Evolutionary conservation across 768 basidiomycete genomes (phyloP).

Genomic region (Hirschioporus abietinus): DNA sequence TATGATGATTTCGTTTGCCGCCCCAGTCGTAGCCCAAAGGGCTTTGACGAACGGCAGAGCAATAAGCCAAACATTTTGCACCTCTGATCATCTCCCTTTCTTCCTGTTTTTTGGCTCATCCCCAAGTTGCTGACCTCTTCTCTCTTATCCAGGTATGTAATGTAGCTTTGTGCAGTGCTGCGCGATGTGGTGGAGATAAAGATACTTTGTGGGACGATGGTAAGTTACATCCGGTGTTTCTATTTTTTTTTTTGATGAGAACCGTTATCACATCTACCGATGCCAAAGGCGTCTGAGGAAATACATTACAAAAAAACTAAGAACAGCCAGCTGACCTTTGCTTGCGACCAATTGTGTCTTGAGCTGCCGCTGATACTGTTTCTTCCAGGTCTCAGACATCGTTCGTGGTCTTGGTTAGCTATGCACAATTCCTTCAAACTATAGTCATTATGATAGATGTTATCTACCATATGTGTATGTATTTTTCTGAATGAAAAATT

Average conservation of each 20-base stretch:
- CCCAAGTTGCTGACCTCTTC: slow-evolving; percentile 1
- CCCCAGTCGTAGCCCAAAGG: slow-evolving; percentile 64
- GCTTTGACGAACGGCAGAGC: slow-evolving; percentile 65
- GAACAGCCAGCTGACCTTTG: slow-evolving; percentile 55
- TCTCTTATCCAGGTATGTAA: not conserved
- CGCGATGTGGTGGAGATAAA: too few relatives aligned
- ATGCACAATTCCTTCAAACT: not conserved
- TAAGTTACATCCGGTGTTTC: slow-evolving; percentile 8
- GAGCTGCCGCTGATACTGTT: not conserved
- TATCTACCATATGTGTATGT: too few relatives aligned
- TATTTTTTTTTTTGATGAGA: slow-evolving; percentile 35
- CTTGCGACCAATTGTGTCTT: not conserved
- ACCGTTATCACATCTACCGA: slow-evolving; percentile 36
- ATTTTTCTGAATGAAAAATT: too few relatives aligned
- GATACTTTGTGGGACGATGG: not conserved
- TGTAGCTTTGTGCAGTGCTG: not conserved
- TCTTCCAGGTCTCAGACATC: not conserved
- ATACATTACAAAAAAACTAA: slow-evolving; percentile 44
- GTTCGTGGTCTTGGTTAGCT: too few relatives aligned
- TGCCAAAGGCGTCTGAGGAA: slow-evolving; percentile 44
- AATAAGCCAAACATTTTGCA: slow-evolving; percentile 62
- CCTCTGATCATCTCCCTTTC: slow-evolving; percentile 39
- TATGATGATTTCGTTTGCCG: slow-evolving; percentile 66
- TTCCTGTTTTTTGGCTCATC: slow-evolving; percentile 2
- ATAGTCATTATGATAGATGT: too few relatives aligned